Percentiles rank a stretch among this genome's conserved stretches.
Conservation (phyloP, 805 yeast species). For the Candida takata region DNA sequence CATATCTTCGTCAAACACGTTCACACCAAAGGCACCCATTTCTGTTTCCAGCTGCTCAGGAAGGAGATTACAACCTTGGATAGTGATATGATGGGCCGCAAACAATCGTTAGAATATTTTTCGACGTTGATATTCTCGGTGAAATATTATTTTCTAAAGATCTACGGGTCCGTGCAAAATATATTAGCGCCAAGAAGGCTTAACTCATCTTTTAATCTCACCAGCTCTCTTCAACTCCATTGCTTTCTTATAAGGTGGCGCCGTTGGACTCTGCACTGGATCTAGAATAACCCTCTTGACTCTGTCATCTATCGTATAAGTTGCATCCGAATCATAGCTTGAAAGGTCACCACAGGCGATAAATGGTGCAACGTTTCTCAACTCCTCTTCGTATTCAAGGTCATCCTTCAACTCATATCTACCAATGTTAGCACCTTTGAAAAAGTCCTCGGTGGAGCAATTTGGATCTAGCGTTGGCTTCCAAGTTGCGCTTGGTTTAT, state of each 20-base stretch:
- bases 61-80: no score
- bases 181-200: slow-evolving; percentile 4
- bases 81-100: no score
- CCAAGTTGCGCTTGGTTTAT: slow-evolving; percentile 82
- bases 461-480: slow-evolving; percentile 52
- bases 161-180: slow-evolving; percentile 6
- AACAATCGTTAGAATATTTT: no score
- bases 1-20: slow-evolving; percentile 8
- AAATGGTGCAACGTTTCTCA: slow-evolving; percentile 79
- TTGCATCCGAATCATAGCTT: slow-evolving; percentile 92
- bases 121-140: no score
- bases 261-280: slow-evolving; percentile 93
- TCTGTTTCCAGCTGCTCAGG: no score
- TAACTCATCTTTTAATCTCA: slow-evolving; percentile 30
- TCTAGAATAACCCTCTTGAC: slow-evolving; percentile 48
- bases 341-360: slow-evolving; percentile 91
- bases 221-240: slow-evolving; percentile 81
- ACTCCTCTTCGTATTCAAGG: slow-evolving; percentile 46
- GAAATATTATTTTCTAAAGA: no score
- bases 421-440: slow-evolving; percentile 56
- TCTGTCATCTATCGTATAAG: slow-evolving; percentile 46
- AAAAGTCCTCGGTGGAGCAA: slow-evolving; percentile 73
- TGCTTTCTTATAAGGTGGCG: slow-evolving; percentile 94
- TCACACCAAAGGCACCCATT: slow-evolving; percentile 6
- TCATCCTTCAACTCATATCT: slow-evolving; percentile 42